phyloP scores from a whole-genome alignment of 768 basidiomycete species.

The Kwoniella sp. region DNA sequence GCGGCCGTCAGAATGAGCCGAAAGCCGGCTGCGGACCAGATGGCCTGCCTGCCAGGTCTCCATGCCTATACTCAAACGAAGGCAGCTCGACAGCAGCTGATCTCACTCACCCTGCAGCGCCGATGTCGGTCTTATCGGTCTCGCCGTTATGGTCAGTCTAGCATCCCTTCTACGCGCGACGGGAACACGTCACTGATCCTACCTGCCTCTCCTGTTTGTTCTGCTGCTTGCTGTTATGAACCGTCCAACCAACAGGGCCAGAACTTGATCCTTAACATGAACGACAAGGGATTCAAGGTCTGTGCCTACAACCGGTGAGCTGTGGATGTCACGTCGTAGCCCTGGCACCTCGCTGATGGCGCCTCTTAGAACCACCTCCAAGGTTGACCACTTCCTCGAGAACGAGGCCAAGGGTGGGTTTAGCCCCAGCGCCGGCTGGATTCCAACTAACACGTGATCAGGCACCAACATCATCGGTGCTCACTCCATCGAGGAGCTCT shows the following conservation, averaged over 20 bases:
- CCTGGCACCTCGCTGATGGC: not conserved
- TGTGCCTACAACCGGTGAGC: conserved; percentile 85
- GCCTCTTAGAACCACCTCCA: conserved; percentile 64
- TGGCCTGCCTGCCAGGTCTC: too few species aligned
- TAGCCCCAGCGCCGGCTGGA: not conserved
- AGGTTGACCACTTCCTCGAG: conserved; percentile 90
- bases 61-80: too few species aligned
- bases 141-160: conserved; percentile 87
- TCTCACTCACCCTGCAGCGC: conserved; percentile 56
- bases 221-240: too few species aligned
- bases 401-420: conserved; percentile 93
- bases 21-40: too few species aligned
- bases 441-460: conserved; percentile 44
- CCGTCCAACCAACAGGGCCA: conserved; percentile 78
- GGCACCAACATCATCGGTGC: conserved; percentile 95
- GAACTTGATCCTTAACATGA: conserved; percentile 97
- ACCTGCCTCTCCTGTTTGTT: conserved; percentile 10
- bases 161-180: not conserved
- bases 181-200: conserved; percentile 13
- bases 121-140: conserved; percentile 96
- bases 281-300: conserved; percentile 98
- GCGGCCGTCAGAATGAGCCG: not conserved
- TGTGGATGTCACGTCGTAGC: not conserved
- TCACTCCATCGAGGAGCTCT: conserved; percentile 85
- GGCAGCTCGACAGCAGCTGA: too few species aligned